Evolutionary conservation across 2,329 filamentous ascomycete species (phyloP), one percentile per base, ranked within the genome.

Genomic region (Fusarium nisikadoi): DNA sequence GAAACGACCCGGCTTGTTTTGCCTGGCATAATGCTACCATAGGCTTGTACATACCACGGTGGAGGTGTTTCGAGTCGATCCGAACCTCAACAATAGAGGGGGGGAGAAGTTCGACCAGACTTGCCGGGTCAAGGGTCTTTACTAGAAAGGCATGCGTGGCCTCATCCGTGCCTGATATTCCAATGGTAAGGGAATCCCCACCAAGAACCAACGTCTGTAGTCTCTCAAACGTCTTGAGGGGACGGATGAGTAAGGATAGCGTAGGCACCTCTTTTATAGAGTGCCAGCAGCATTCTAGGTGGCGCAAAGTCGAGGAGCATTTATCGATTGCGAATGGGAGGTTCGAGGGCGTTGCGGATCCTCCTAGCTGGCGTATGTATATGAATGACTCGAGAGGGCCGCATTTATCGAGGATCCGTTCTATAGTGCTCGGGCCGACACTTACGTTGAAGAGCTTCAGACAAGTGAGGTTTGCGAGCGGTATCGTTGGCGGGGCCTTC

Each of bases 231-330:
- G 0, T 1, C 46, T 49, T n/a, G 29, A 49, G 29, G 3, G 16
- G 5, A 31, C 5, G 14, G 27, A 23, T 10, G 45, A 4, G 20
- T n/a, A 16, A 23, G 4, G 3, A 3, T 12, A 8, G 0, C 5
- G 0, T 2, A n/a, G 14, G 10, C 5, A 1, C 10, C 3, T 0
- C 6, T 8, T 12, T 1, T 13, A 2, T 9, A 1, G 14, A 20
- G 17, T 55, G 0, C 13, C 45, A 52, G 17, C 3, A 59, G 27
- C 29, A 36, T 20, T 39, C 56, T 11, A 59, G 25, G 4, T 39
- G 3, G 8, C 35, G 35, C 16, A 59, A 10, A 8, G 56, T 13
- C 2, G n/a, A 11, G 12, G 6, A 10, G 8, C 6, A 19, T 2
- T 19, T n/a, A 1, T 6, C 0, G 20, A 58, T 25, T 39, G 5